Conservation (phyloP, 805 yeast genomes). For the Clavispora carvajalis region DNA sequence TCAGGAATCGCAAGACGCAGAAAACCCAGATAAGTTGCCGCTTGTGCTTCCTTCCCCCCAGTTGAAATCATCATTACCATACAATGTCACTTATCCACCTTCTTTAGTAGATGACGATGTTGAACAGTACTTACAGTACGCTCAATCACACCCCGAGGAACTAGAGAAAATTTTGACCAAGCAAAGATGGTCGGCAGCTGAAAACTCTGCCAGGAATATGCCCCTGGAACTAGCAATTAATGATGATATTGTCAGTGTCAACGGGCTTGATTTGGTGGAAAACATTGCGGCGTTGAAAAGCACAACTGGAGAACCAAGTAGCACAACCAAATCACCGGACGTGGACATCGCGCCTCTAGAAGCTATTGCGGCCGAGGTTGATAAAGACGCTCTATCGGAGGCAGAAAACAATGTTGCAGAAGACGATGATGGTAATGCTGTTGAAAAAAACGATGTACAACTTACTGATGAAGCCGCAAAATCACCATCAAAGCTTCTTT, state of each 20-base stretch:
- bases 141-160: slow-evolving; percentile 5
- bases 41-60: slow-evolving; percentile 19
- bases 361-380: background rate
- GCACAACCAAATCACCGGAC: background rate
- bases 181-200: background rate
- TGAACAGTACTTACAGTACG: slow-evolving; percentile 20
- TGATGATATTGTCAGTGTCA: background rate
- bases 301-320: background rate
- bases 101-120: slow-evolving; percentile 21
- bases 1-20: slow-evolving; percentile 17
- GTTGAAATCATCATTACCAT: slow-evolving; percentile 24
- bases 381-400: background rate
- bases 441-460: too few relatives aligned
- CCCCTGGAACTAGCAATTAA: background rate
- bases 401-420: background rate
- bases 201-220: slow-evolving; percentile 1
- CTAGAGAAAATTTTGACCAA: background rate
- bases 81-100: slow-evolving; percentile 26
- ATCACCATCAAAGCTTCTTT: too few relatives aligned
- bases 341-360: background rate
- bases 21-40: slow-evolving; percentile 1
- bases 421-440: too few relatives aligned
- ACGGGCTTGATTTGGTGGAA: background rate
- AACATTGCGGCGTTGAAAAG: background rate
- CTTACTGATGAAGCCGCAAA: too few relatives aligned